Conservation (phyloP, 1,284 basidiomycete species). For the Boletus smithii region DNA sequence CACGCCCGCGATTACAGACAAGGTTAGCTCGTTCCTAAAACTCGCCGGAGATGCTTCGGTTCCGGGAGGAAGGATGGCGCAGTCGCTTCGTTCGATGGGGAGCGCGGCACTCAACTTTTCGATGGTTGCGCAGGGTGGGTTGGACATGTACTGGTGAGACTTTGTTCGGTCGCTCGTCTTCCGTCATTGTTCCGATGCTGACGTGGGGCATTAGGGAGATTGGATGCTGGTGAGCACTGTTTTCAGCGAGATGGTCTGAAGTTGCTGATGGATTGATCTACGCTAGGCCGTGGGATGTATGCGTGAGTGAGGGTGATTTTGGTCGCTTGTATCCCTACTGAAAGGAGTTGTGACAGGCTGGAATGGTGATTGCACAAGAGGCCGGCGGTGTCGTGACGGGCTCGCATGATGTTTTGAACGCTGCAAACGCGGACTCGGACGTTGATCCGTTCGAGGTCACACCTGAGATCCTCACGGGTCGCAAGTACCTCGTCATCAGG, state of each 20-base stretch:
- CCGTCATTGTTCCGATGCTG: neutral
- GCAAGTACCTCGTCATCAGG: conserved; percentile 84
- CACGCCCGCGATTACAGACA: conserved; percentile 55
- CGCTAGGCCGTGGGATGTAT: conserved; percentile 78
- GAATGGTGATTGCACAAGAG: conserved; percentile 90
- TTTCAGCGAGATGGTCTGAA: neutral
- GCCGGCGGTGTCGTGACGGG: conserved; percentile 81
- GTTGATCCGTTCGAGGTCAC: conserved; percentile 51
- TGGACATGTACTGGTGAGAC: conserved; percentile 80
- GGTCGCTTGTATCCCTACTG: neutral
- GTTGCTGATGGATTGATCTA: conserved; percentile 7
- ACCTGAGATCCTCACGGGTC: conserved; percentile 72
- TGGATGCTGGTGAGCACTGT: conserved; percentile 67
- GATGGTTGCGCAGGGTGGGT: conserved; percentile 78
- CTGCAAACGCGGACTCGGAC: conserved; percentile 36
- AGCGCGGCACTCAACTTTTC: conserved; percentile 84
- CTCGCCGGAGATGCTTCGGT: conserved; percentile 76
- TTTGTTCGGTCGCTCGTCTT: neutral
- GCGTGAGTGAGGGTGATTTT: conserved; percentile 44
- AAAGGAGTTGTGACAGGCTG: conserved; percentile 49
- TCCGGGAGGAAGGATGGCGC: conserved; percentile 79
- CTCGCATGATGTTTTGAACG: conserved; percentile 50
- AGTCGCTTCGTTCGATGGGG: conserved; percentile 81
- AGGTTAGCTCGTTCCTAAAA: conserved; percentile 68
- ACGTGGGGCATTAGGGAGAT: conserved; percentile 65